Base-by-base conservation (phyloP, 73 alveolate species). In the Symbiodinium natans region DNA sequence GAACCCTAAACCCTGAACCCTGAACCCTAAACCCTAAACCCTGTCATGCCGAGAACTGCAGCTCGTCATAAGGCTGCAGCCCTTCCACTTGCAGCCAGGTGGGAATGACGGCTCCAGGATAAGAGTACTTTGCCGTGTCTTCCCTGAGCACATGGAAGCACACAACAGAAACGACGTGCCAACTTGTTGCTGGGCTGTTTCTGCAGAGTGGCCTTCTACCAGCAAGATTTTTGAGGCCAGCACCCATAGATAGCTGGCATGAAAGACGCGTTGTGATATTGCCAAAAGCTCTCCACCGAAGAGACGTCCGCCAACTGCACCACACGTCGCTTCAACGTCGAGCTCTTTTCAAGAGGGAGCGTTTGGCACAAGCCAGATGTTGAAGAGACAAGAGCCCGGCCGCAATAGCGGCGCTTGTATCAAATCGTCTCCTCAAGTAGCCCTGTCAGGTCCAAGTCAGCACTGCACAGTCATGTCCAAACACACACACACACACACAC, bases 21-120 rank as follows among this genome's bases (percentile, higher is more conserved):
- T 6, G 59, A 6, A 46, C 59, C 13, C 29, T 10, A 13, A n/a
- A n/a, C n/a, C n/a, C n/a, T n/a, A n/a, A n/a, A n/a, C n/a, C n/a
- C n/a, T n/a, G n/a, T n/a, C n/a, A n/a, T n/a, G n/a, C n/a, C n/a
- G n/a, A n/a, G n/a, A n/a, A n/a, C n/a, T n/a, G n/a, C n/a, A n/a
- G n/a, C n/a, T 46, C 59, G 59, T 13, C 59, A 46, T 46, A 46
- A 38, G 36, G 52, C 63, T 23, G 56, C 3, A 15, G 68, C 13
- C 97, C 97, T 41, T 90, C 97, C 23, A 90, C 88, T 68, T 90
- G 97, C 77, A 90, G 97, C 97, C 97, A 90, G 19, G 97, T 90
- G 15, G 97, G 97, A 2, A 90, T 82, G 80, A 41, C 80, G 2
- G 97, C 97, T 71, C 97, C 97, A 41, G 97, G 97, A 39, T 56